These are phyloP conservation scores for Thinopyrum elongatum DNA, from an alignment of 176 grass and related monocot species.

Conservation along the genomic window DNA sequence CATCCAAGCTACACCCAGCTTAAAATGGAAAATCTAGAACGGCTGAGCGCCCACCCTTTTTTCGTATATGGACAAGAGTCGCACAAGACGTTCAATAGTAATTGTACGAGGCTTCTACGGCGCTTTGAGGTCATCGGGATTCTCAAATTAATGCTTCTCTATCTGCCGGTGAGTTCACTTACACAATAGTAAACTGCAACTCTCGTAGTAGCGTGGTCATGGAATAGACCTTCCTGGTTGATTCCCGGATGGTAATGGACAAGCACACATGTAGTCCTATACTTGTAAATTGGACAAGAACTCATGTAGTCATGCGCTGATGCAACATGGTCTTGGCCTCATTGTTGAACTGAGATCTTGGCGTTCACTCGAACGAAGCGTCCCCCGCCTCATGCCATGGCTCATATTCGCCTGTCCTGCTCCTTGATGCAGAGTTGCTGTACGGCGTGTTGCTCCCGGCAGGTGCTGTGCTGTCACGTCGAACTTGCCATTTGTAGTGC, in stretches of 20 bases:
- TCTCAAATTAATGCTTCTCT: neutral
- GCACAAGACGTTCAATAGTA: neutral
- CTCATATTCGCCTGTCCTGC: neutral
- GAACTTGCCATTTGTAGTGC: no score
- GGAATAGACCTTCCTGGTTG: neutral
- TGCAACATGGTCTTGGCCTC: neutral
- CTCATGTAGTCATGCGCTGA: no score
- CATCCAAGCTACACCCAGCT: neutral
- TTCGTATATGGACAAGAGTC: neutral
- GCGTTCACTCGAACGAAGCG: neutral
- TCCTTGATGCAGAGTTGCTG: neutral
- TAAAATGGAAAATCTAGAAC: neutral
- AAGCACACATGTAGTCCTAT: neutral
- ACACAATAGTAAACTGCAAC: neutral
- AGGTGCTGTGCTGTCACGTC: no score
- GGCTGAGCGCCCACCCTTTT: neutral
- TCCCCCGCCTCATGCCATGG: neutral
- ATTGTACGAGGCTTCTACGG: neutral
- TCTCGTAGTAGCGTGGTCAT: neutral
- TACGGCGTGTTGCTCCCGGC: no score
- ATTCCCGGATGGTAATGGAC: neutral
- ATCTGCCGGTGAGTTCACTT: neutral
- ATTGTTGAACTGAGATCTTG: neutral
- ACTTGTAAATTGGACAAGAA: neutral
- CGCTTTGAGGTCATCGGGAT: neutral